Base-by-base conservation (phyloP, 2,329 filamentous ascomycete genomes). In the Calonectria naviculata region DNA sequence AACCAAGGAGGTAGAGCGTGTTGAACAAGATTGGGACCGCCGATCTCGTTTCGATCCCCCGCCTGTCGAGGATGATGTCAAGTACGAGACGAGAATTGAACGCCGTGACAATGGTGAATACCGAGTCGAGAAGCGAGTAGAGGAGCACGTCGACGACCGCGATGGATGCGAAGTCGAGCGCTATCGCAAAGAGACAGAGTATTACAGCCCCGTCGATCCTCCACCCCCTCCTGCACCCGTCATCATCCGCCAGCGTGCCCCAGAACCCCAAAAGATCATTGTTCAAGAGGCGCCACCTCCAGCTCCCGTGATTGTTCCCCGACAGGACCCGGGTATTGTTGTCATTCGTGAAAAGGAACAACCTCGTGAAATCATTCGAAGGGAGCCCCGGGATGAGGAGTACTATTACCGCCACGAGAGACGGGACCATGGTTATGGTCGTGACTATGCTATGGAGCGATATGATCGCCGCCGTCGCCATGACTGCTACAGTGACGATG, bases 101-200 rank as follows among this genome's bases (percentile, higher is more conserved):
- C 87, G 89, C 72, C 85, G 85, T 67, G 84, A 84, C 62, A 85
- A 88, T 47, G 86, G 77, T 10, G 76, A 78, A 5, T 78, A 75
- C 17, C 77, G 87, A 65, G 81, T 91, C 72, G 88, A 91, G 75
- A 88, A 87, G 75, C 87, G 87, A 64, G 84, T 84, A 19, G 84
- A 89, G 66, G 87, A 89, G 73, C 85, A 85, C 58, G 81, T 85
- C 31, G 86, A 88, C 52, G 86, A 88, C 28, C 75, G 80, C 21
- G 79, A 79, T 26, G 84, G 85, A 52, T 85, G 84, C 67, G 88
- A 91, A 21, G 77, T 91, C 47, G 90, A 92, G 79, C 87, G 86
- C 78, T 91, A 90, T 77, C 88, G 88, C 76, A 88, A 88, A 79
- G 90, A 92, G 79, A 90, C 89, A 3, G 90, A 92, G 74, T 92